These are phyloP conservation scores for Aspergillus heteromorphus DNA, from an alignment of 495 filamentous ascomycete species.

Conservation along the genomic window DNA sequence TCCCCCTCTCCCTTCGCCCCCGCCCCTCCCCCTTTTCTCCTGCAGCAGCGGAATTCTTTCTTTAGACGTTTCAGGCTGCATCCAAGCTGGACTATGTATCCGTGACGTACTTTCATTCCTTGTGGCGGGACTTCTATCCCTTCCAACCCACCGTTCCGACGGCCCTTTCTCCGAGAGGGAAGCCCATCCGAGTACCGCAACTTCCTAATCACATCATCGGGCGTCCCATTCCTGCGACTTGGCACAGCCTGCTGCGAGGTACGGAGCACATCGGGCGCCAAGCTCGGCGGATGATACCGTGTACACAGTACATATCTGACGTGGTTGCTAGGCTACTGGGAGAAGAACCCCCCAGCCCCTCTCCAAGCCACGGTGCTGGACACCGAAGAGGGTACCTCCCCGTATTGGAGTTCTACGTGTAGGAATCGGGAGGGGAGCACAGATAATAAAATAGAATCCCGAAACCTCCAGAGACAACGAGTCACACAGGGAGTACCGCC, in stretches of 20 bases:
- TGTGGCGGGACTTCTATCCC: constrained; percentile 21
- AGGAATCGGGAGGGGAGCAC: not conserved
- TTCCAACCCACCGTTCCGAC: constrained; percentile 14
- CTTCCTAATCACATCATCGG: not conserved
- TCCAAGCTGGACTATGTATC: constrained; percentile 18
- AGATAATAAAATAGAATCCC: not conserved
- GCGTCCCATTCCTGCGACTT: constrained; percentile 1
- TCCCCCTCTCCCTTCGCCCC: not conserved
- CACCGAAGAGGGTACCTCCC: not conserved
- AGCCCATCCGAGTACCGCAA: not conserved
- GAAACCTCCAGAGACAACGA: not conserved
- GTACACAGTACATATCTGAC: constrained; percentile 9
- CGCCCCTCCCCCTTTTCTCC: constrained; percentile 1
- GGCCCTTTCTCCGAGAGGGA: constrained; percentile 4
- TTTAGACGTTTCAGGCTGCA: constrained; percentile 2
- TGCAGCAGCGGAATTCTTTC: not conserved
- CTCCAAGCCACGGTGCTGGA: not conserved
- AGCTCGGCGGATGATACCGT: not conserved
- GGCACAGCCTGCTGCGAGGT: constrained; percentile 11
- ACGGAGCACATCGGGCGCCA: constrained; percentile 2
- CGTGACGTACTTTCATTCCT: constrained; percentile 29
- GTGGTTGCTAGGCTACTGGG: constrained; percentile 9
- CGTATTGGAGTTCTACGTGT: not conserved
- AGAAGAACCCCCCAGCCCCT: not conserved
- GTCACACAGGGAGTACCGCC: constrained; percentile 10